These are phyloP conservation scores for Salix viminalis DNA, from an alignment of 345 rosid genomes.

Conservation along the genomic window DNA sequence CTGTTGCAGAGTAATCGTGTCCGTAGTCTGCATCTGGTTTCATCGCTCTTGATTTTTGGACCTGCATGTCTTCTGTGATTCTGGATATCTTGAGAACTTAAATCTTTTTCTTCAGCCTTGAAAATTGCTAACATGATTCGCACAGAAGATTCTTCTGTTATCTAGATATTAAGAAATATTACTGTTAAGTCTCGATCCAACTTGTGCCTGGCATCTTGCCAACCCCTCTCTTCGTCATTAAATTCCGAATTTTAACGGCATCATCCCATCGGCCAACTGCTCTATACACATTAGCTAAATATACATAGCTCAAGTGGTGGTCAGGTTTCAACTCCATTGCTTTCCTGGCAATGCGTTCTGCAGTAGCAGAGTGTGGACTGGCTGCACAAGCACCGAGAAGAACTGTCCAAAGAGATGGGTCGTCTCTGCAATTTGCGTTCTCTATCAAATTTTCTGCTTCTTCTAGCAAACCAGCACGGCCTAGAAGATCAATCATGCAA, in stretches of 20 bases:
- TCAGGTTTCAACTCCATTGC: constrained; percentile 63
- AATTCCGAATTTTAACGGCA: constrained; percentile 58
- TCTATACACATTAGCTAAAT: constrained; percentile 66
- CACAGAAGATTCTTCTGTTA: not conserved
- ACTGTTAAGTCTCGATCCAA: constrained; percentile 27
- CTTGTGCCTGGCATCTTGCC: constrained; percentile 68
- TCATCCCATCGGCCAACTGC: constrained; percentile 72
- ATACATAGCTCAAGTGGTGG: constrained; percentile 73
- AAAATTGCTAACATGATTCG: not conserved
- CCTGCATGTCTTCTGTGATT: not conserved
- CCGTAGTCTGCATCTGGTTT: not conserved
- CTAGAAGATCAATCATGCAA: constrained; percentile 89
- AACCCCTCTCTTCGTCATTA: constrained; percentile 62
- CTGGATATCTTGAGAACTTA: not conserved
- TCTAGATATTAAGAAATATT: not conserved
- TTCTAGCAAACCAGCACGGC: constrained; percentile 77
- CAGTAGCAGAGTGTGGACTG: constrained; percentile 37
- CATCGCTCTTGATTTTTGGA: not conserved
- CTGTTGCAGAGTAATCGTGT: not conserved
- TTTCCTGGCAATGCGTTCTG: constrained; percentile 77
- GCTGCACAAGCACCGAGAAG: constrained; percentile 84
- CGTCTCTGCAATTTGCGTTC: constrained; percentile 51
- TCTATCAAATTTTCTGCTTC: constrained; percentile 74
- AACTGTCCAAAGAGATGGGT: constrained; percentile 78
- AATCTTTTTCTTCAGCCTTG: not conserved